Conservation (phyloP, 345 rosid genomes). For the Eucalyptus sideroxylon region DNA sequence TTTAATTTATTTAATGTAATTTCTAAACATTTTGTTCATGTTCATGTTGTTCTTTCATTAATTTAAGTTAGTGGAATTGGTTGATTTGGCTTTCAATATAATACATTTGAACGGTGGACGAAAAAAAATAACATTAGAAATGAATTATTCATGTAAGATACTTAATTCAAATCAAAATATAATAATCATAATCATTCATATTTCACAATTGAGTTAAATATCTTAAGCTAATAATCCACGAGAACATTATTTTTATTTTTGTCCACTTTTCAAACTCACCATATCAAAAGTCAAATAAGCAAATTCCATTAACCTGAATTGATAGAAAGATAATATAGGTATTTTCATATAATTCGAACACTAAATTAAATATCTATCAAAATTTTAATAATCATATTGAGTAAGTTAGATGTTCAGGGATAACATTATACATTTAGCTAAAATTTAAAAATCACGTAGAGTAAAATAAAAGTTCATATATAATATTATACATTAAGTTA, state of each 20-base stretch:
- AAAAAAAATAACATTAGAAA: fast-evolving
- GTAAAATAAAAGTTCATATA: fast-evolving
- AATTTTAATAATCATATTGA: fast-evolving
- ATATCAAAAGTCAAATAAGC: fast-evolving
- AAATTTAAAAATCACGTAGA: fast-evolving
- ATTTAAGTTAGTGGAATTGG: neutral
- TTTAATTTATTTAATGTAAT: too few relatives aligned
- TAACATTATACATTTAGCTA: fast-evolving
- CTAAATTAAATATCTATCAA: neutral
- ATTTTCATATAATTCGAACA: fast-evolving
- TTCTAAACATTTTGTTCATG: fast-evolving
- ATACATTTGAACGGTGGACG: fast-evolving
- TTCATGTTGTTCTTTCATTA: neutral
- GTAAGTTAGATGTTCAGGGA: fast-evolving
- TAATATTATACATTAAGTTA: fast-evolving
- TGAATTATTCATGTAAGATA: neutral
- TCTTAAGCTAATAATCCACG: fast-evolving
- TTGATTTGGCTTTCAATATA: neutral
- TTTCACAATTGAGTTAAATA: neutral
- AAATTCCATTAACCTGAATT: neutral
- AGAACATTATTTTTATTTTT: neutral
- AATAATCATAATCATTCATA: neutral
- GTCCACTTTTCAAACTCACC: neutral
- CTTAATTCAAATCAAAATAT: neutral
- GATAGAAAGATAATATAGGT: neutral